phyloP scores from a whole-genome alignment of 1,139 yeast species.

The Sugiyamaella castrensis region DNA sequence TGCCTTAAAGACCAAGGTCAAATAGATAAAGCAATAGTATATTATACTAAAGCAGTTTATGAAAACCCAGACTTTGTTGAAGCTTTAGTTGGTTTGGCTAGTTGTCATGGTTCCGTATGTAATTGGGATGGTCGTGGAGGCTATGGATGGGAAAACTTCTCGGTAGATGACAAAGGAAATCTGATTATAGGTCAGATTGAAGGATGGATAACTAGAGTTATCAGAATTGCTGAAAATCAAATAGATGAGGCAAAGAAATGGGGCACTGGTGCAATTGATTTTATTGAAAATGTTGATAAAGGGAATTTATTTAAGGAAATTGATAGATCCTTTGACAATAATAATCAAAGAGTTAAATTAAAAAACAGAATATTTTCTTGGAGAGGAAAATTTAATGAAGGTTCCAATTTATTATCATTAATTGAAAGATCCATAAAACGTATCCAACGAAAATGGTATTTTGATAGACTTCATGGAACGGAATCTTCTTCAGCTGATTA shows the following conservation, averaged over 20 bases:
- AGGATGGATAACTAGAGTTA: conserved; percentile 34
- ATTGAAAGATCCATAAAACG: conserved; percentile 29
- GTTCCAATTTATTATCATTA: conserved; percentile 29
- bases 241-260: conserved; percentile 28
- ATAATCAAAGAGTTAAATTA: conserved; percentile 10
- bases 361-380: conserved; percentile 12
- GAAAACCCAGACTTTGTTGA: conserved; percentile 35
- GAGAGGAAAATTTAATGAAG: conserved; percentile 30
- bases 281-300: conserved; percentile 16
- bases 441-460: conserved; percentile 35
- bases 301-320: conserved; percentile 21
- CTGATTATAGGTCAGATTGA: conserved; percentile 24
- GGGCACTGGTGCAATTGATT: conserved; percentile 33
- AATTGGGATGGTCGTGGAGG: conserved; percentile 38
- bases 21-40: conserved; percentile 33
- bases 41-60: conserved; percentile 33
- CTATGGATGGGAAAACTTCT: conserved; percentile 32
- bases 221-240: conserved; percentile 30
- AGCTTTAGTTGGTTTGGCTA: conserved; percentile 37
- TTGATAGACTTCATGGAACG: conserved; percentile 24
- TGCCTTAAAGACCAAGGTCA: conserved; percentile 38
- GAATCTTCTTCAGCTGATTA: conserved; percentile 11
- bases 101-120: conserved; percentile 35
- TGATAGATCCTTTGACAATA: conserved; percentile 26
- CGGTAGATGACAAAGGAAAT: conserved; percentile 31